Base-by-base conservation (phyloP, 805 yeast genomes). In the Torulaspora delbrueckii region DNA sequence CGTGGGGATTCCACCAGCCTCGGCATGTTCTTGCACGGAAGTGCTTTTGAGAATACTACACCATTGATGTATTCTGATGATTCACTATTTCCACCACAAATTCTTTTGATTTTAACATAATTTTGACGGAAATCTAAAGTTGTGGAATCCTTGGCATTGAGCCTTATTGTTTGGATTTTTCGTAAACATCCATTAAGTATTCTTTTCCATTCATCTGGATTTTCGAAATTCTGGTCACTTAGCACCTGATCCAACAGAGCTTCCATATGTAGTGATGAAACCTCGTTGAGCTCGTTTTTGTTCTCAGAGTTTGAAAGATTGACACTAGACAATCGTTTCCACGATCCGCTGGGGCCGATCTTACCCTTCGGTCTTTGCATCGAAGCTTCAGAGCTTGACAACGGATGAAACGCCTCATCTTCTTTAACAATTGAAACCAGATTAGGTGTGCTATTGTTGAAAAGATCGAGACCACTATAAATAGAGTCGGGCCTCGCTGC, bases 1-100 rank as follows among this genome's bases (percentile, higher is more conserved):
- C 81, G 76, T 0, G 99, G 98, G 41, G 77, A 73, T 0, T 60
- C 57, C 6, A 95, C 71, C 19, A 62, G 59, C 5, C 78, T 63
- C 0, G 88, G 78, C 99, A 93, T 95, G 1, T 76, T 63, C 57
- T 83, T 86, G 31, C 86, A 71, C 3, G 96, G 96, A 36, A 90
- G 70, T 13, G 82, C 79, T 53, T 89, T 88, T 0, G 97, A 84
- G 64, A 90, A 88, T 3, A 87, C 84, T 4, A 87, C 66, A 0
- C 99, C 99, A 57, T 84, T 81, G 3, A 91, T 63, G 25, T 78
- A 75, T 23, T 68, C 68, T 0, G 91, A 79, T 35, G 84, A 81
- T 4, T 70, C 67, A 1, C 82, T 76, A 1, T 62, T 47, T 0
- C 95, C 93, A 1, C 99, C 98, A 0, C 82, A 74, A 7, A 91